Evolutionary conservation across 169 alveolate species (phyloP), one percentile per base, ranked within the genome.

Genomic region (Plasmodium ovale): DNA sequence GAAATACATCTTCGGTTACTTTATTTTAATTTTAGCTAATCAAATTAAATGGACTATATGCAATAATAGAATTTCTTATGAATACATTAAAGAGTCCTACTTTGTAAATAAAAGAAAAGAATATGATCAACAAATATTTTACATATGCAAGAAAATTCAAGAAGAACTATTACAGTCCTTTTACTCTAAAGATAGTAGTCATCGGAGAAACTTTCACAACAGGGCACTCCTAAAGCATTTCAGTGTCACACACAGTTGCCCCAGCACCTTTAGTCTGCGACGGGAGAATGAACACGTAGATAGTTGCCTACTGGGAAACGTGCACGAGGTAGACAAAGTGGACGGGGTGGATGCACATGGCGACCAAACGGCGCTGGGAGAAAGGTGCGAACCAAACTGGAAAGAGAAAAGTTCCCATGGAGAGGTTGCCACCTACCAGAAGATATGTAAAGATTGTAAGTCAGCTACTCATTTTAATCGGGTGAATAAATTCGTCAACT

Each of bases 201-300:
- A 35, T 16, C n/a, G 9, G 1, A 37, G 23, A 21, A 14, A 25
- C 42, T 65, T 35, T n/a, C 70, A 82, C 47, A 82, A 53, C 4
- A 35, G 33, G 21, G 84, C 67, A 23, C 58, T 82, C 25, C 35
- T 82, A 39, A 82, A 82, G 58, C 90, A 82, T 82, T 82, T 82
- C 35, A 59, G 72, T 27, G 90, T 82, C 4, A 82, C 90, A 3
- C 90, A 82, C n/a, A 82, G 90, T 42, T 82, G 90, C 21, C 90
- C 90, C 5, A 70, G 84, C 39, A 82, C 90, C 47, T 82, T 82
- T 47, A 64, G 68, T 31, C 23, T 49, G 37, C 37, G 59, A 12
- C 0, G 3, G 14, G 64, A 4, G 64, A 19, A 14, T n/a, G 64
- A 6, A 53, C 5, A 53, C 5, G 19, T n/a, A n/a, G n/a, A n/a